These are phyloP conservation scores for Geotrichum europaeum DNA, from an alignment of 1,139 yeast species.

Conservation along the genomic window DNA sequence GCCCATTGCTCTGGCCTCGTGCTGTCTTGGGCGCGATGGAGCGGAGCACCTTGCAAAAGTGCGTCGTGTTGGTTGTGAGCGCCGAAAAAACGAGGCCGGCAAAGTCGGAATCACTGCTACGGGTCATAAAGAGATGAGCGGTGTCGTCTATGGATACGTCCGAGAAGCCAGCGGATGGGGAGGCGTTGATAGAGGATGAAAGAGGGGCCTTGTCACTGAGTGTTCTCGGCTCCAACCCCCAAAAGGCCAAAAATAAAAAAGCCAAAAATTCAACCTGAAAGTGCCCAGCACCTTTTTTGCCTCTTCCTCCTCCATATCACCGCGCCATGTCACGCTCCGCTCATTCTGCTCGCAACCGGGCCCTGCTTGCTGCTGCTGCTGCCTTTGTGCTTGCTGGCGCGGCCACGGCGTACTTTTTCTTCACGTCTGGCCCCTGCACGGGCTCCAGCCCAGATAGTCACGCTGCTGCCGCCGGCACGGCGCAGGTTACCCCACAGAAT, in stretches of 20 bases:
- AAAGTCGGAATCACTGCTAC: constrained; percentile 3
- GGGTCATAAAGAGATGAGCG: not conserved
- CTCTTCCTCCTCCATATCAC: not conserved
- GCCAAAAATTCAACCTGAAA: not conserved
- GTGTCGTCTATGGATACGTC: not conserved
- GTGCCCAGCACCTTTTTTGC: not conserved
- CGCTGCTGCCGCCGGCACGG: not conserved
- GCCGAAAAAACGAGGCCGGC: constrained; percentile 24
- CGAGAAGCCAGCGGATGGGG: too few relatives aligned
- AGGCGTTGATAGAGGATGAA: not conserved
- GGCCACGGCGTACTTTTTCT: not conserved
- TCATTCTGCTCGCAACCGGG: not conserved
- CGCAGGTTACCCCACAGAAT: not conserved
- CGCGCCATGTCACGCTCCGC: not conserved
- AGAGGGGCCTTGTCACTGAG: not conserved
- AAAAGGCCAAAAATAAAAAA: not conserved
- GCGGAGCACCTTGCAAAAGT: constrained; percentile 26
- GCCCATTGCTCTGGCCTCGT: not conserved
- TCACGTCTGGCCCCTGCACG: not conserved
- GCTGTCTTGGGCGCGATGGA: constrained; percentile 24
- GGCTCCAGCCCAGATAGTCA: not conserved
- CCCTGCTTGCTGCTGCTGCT: not conserved
- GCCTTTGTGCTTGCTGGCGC: not conserved
- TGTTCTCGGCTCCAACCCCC: not conserved
- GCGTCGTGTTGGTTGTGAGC: constrained; percentile 27